Conservation (phyloP, 2,329 filamentous ascomycete species). For the Coniochaeta sp. region DNA sequence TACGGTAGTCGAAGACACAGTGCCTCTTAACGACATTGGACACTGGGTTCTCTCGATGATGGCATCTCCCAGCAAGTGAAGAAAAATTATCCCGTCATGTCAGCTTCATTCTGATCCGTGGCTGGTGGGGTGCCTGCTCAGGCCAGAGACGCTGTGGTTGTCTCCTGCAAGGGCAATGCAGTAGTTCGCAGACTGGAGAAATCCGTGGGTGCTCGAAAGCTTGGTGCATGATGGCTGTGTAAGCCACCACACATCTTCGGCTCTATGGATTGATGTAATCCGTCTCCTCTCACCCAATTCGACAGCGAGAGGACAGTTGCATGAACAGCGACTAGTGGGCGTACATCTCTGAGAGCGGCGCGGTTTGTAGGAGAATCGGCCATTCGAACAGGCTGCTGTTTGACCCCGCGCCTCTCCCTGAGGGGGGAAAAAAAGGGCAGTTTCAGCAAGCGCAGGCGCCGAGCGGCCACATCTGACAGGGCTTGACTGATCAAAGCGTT, state of each 20-base stretch:
- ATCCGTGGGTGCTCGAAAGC: neutral
- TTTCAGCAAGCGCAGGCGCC: neutral
- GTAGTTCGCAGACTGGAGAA: neutral
- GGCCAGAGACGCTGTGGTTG: neutral
- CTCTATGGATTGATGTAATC: neutral
- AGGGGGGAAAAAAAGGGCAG: neutral
- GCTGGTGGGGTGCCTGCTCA: neutral
- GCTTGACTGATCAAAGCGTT: neutral
- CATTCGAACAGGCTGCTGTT: neutral
- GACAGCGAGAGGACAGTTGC: neutral
- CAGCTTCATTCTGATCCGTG: neutral
- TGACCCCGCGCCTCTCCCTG: neutral
- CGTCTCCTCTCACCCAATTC: neutral
- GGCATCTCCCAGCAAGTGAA: neutral
- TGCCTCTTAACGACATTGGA: neutral
- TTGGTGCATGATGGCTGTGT: slow-evolving; percentile 1
- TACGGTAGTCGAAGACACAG: neutral
- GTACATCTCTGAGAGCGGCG: neutral
- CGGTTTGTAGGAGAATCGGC: neutral
- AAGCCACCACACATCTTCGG: neutral
- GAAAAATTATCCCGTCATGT: neutral
- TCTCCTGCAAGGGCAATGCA: neutral
- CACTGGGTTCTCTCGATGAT: neutral
- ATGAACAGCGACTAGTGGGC: neutral
- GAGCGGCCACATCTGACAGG: neutral